Conservation (phyloP, 768 basidiomycete genomes). For the Kwoniella heveanensis region DNA sequence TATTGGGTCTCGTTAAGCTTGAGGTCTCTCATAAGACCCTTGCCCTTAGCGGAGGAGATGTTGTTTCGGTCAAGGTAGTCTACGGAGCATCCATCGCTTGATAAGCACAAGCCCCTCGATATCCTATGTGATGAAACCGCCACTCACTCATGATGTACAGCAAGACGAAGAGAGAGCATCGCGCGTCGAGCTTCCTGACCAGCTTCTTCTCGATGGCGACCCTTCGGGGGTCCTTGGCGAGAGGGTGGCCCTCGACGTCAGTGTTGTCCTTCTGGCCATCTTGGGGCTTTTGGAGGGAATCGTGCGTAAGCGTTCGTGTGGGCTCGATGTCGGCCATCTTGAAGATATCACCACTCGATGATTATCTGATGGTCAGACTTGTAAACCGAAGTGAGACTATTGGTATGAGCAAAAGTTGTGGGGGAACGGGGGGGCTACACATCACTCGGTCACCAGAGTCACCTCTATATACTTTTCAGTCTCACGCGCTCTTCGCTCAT, state of each 20-base stretch:
- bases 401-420: neutral
- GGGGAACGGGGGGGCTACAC: neutral
- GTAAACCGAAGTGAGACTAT: too few relatives aligned
- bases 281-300: constrained; percentile 8
- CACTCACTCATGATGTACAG: constrained; percentile 51
- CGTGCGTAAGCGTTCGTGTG: constrained; percentile 5
- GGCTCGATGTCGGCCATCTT: constrained; percentile 12
- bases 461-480: neutral
- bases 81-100: too few relatives aligned
- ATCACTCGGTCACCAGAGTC: neutral
- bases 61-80: constrained; percentile 54
- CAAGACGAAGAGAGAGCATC: constrained; percentile 44
- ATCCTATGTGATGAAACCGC: too few relatives aligned
- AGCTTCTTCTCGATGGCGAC: constrained; percentile 20
- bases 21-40: constrained; percentile 49
- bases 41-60: constrained; percentile 45
- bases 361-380: neutral
- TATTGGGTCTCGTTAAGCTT: constrained; percentile 47
- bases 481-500: neutral
- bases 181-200: constrained; percentile 51
- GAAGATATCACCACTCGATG: too few relatives aligned
- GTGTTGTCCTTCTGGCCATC: constrained; percentile 2
- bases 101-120: too few relatives aligned
- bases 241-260: constrained; percentile 1
- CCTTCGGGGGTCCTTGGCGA: constrained; percentile 14